phyloP scores from a whole-genome alignment of 768 basidiomycete species.

The Mycena sanguinolenta region DNA sequence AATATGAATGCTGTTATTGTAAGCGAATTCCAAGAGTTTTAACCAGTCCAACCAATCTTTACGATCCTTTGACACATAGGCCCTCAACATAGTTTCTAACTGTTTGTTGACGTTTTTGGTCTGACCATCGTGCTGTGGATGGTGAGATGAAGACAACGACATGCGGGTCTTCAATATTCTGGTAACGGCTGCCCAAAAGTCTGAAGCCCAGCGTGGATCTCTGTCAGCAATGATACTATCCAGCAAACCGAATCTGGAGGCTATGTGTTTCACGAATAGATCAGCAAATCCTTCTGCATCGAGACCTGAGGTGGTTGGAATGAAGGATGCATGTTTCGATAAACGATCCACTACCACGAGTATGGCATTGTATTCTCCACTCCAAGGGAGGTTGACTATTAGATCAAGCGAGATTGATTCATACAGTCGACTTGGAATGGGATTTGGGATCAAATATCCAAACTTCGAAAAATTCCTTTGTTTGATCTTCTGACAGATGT shows the following conservation, averaged over 20 bases:
- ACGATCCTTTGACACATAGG: neutral
- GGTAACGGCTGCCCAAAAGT: constrained; percentile 14
- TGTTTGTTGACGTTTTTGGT: neutral
- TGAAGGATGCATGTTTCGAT: constrained; percentile 25
- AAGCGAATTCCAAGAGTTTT: neutral
- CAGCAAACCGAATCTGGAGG: constrained; percentile 13
- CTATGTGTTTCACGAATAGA: constrained; percentile 7
- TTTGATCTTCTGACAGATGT: neutral
- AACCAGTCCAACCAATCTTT: neutral
- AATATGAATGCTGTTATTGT: neutral
- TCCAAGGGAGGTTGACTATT: constrained; percentile 41
- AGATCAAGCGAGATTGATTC: constrained; percentile 42
- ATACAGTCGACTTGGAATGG: constrained; percentile 39
- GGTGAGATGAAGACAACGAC: neutral
- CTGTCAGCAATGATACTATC: constrained; percentile 12
- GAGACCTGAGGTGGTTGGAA: constrained; percentile 15
- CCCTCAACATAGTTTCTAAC: neutral
- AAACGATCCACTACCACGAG: neutral
- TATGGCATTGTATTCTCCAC: constrained; percentile 24
- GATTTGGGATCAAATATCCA: constrained; percentile 39
- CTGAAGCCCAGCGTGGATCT: constrained; percentile 14
- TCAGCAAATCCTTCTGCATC: neutral
- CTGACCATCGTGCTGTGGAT: neutral
- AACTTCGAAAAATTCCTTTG: neutral
- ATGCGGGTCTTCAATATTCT: neutral